These are phyloP conservation scores for Cyclocybe cylindracea DNA, from an alignment of 768 basidiomycete genomes.

Conservation along the genomic window DNA sequence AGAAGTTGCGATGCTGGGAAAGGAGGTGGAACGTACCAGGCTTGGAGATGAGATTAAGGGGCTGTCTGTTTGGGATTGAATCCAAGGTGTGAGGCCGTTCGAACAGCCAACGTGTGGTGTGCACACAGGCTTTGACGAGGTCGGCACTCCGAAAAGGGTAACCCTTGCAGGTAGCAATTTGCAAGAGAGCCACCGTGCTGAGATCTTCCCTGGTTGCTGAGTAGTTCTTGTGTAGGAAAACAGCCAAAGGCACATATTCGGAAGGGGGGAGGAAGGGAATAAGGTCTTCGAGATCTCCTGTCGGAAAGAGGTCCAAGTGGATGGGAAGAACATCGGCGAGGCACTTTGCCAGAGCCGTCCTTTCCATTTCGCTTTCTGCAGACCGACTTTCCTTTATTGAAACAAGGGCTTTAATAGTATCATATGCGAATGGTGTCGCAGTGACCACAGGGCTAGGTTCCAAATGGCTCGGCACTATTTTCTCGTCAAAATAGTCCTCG, in stretches of 20 bases:
- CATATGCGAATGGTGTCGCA: slow-evolving; percentile 5
- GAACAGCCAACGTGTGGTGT: slow-evolving; percentile 3
- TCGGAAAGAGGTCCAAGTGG: slow-evolving; percentile 8
- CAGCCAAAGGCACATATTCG: slow-evolving; percentile 2
- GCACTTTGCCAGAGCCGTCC: slow-evolving; percentile 7
- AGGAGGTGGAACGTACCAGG: slow-evolving; percentile 2
- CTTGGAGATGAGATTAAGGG: slow-evolving; percentile 9
- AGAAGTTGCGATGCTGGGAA: background rate
- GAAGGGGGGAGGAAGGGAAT: slow-evolving; percentile 7
- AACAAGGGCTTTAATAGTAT: slow-evolving; percentile 8
- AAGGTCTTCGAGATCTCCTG: slow-evolving; percentile 2
- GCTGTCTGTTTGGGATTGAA: slow-evolving; percentile 4
- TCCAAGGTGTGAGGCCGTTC: slow-evolving; percentile 6
- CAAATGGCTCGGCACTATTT: background rate
- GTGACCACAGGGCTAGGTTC: background rate
- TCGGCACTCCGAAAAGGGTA: background rate
- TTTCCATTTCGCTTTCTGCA: slow-evolving; percentile 8
- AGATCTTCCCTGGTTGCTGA: slow-evolving; percentile 1
- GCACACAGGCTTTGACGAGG: slow-evolving; percentile 5
- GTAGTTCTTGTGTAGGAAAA: background rate
- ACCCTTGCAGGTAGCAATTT: slow-evolving; percentile 5
- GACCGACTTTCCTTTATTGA: slow-evolving; percentile 8
- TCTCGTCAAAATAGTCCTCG: background rate
- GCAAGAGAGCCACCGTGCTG: slow-evolving; percentile 1
- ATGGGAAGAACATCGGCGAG: slow-evolving; percentile 11